Evolutionary conservation across 345 rosid species (phyloP).

Genomic region (Gynandropsis gynandra): DNA sequence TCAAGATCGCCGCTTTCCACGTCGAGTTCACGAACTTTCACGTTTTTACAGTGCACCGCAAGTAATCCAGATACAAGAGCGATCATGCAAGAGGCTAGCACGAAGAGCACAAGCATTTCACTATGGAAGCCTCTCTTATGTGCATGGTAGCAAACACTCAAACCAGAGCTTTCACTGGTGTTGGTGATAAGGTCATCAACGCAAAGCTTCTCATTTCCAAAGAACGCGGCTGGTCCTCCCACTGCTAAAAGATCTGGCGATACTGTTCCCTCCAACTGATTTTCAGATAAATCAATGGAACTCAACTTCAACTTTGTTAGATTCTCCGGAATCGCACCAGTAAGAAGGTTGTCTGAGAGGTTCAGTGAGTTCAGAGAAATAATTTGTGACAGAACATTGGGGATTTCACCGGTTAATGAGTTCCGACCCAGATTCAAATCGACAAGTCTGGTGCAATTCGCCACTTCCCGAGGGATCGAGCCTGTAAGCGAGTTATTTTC

Average conservation of each 20-base stretch:
- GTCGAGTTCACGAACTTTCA: slow-evolving; percentile 31
- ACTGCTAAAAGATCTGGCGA: slow-evolving; percentile 54
- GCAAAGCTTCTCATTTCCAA: slow-evolving; percentile 51
- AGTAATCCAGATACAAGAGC: slow-evolving; percentile 39
- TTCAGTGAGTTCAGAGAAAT: slow-evolving; percentile 65
- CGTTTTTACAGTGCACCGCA: slow-evolving; percentile 44
- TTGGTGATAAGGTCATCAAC: slow-evolving; percentile 31
- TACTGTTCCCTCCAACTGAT: slow-evolving; percentile 55
- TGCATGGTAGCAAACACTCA: slow-evolving; percentile 33
- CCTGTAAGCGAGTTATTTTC: slow-evolving; percentile 62
- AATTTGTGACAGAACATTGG: slow-evolving; percentile 32
- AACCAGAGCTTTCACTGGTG: slow-evolving; percentile 13
- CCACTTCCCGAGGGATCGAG: slow-evolving; percentile 43
- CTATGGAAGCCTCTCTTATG: slow-evolving; percentile 23
- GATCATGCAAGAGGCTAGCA: slow-evolving; percentile 37
- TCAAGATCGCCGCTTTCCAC: slow-evolving; percentile 26
- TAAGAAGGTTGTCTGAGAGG: slow-evolving; percentile 60
- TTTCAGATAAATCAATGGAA: slow-evolving; percentile 63
- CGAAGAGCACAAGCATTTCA: slow-evolving; percentile 35
- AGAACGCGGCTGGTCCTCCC: slow-evolving; percentile 59
- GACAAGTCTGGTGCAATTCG: slow-evolving; percentile 46
- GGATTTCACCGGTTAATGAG: slow-evolving; percentile 54
- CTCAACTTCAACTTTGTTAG: slow-evolving; percentile 62
- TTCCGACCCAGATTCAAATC: slow-evolving; percentile 75
- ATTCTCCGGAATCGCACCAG: slow-evolving; percentile 48